Conservation (phyloP, 305 asterid species). For the Fraxinus floribunda region DNA sequence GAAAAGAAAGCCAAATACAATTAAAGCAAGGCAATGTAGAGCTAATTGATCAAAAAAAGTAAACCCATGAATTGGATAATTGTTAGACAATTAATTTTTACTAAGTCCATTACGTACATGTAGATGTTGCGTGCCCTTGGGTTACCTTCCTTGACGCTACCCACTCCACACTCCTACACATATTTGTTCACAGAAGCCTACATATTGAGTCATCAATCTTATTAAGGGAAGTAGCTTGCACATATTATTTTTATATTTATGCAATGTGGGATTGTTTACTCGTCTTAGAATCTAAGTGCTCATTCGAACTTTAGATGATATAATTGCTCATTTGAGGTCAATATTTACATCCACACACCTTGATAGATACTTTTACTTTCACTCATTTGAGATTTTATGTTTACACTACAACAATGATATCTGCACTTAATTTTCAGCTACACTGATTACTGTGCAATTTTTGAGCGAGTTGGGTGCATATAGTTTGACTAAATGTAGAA, state of each 20-base stretch:
- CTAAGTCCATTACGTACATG: not conserved
- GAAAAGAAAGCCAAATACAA: not conserved
- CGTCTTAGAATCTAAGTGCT: not conserved
- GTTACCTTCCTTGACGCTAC: slow-evolving; percentile 34
- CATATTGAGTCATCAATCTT: not conserved
- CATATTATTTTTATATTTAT: no score
- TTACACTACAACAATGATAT: not conserved
- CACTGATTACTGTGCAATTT: not conserved
- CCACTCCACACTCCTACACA: not conserved
- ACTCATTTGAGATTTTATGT: not conserved
- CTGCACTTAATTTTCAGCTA: not conserved
- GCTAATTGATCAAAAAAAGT: not conserved
- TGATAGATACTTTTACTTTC: not conserved
- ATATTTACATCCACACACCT: not conserved
- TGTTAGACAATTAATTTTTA: not conserved
- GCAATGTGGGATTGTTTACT: not conserved
- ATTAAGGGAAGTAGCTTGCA: not conserved
- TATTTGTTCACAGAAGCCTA: not conserved
- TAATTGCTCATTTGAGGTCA: not conserved
- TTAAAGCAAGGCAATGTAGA: not conserved
- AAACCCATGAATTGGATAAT: not conserved
- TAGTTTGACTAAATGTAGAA: not conserved
- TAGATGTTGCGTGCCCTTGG: not conserved
- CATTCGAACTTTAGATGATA: not conserved
- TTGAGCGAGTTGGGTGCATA: not conserved